Evolutionary conservation across 176 grass and related monocot genomes (phyloP).

Genomic region (Alloteropsis semialata): DNA sequence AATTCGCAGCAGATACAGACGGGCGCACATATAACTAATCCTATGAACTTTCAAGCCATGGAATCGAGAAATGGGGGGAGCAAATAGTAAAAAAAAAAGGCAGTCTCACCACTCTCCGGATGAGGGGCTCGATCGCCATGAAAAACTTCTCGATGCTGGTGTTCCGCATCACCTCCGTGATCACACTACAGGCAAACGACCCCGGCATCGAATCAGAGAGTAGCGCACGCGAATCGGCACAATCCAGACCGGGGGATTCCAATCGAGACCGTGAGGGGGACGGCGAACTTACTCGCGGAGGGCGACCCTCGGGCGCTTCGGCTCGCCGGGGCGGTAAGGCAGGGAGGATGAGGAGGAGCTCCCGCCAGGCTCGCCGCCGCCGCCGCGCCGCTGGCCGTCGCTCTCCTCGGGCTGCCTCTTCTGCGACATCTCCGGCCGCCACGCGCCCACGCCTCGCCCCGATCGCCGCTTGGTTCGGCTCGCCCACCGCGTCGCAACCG

Average conservation of each 20-base stretch:
- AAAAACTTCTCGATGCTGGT: constrained; percentile 51
- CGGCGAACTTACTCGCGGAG: constrained; percentile 35
- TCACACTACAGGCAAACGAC: constrained; percentile 29
- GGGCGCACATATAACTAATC: neutral
- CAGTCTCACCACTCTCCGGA: constrained; percentile 49
- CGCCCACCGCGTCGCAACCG: constrained; percentile 15
- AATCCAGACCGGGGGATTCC: neutral
- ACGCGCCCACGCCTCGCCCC: neutral
- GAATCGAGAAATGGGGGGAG: neutral
- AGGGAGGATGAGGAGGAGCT: constrained; percentile 22
- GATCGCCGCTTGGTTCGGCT: constrained; percentile 5
- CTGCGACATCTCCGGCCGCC: constrained; percentile 53
- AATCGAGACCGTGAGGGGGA: neutral
- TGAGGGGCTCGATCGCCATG: constrained; percentile 45
- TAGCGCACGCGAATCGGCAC: neutral
- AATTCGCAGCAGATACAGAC: neutral
- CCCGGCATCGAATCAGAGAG: constrained; percentile 6
- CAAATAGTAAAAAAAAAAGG: neutral
- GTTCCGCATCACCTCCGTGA: constrained; percentile 55
- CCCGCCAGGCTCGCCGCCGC: constrained; percentile 9
- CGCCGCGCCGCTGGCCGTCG: neutral
- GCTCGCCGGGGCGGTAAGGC: constrained; percentile 23
- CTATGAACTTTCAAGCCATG: neutral
- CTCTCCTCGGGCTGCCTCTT: constrained; percentile 69
- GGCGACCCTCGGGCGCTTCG: constrained; percentile 54